Evolutionary conservation across 441 rosid genomes (phyloP), one percentile per base, ranked within the genome.

Genomic region (Adansonia madagascariensis): DNA sequence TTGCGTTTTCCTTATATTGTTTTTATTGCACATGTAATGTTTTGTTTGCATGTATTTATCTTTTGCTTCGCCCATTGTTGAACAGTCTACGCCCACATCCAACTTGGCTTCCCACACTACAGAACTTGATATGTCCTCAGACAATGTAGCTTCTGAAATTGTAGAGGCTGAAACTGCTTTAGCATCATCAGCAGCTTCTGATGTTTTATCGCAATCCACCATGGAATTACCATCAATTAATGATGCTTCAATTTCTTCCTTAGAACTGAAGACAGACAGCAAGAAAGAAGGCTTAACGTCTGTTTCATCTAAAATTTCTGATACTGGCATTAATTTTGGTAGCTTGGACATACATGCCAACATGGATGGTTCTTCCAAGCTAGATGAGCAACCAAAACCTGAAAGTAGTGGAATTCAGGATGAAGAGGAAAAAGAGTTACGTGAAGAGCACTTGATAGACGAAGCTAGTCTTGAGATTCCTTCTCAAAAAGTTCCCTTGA

Each of bases 271-370:
- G 68, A 68, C 43, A 35, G 82, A 77, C 35, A 75, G 66, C 56
- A 59, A 65, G 80, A 85, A 59, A 39, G 89, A 84, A 77, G 84
- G 79, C 27, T 72, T 68, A 15, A 62, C 22, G 71, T 72, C 74
- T 76, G 75, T 60, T 81, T 79, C 84, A n/a, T 77, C 90, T 46
- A 85, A 83, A 80, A 65, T 79, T 80, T 80, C 84, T 85, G 84
- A 74, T 77, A 75, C 79, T 81, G 74, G 24, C 50, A 68, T 24
- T 18, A 49, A 43, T 77, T 69, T 24, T 57, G 62, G 57, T 74
- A 20, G 76, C 44, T n/a, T 53, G 5, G 75, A 47, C 41, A 55
- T 55, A 46, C 77, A 67, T 60, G 53, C 76, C 59, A 80, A 75
- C 70, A 12, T 64, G 43, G 84, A 75, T 74, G 75, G 63, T 71